phyloP scores from a whole-genome alignment of 495 filamentous ascomycete genomes.

The Trichodelitschia bisporula region DNA sequence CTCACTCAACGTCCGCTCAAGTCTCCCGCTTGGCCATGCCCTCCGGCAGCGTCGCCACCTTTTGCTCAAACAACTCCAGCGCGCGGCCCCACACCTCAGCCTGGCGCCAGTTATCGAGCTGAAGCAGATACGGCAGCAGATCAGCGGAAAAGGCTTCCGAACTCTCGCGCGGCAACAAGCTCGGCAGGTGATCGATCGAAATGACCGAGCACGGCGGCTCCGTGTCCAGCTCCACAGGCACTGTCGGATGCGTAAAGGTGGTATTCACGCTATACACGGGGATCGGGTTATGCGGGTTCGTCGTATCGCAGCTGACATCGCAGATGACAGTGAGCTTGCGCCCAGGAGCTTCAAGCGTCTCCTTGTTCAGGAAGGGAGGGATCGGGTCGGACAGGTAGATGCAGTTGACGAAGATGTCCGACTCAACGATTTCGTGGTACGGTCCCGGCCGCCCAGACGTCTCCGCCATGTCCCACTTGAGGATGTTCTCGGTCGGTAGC shows the following conservation, averaged over 20 bases:
- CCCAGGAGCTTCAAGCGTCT: constrained; percentile 38
- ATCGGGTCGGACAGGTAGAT: constrained; percentile 57
- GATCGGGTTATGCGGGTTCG: constrained; percentile 52
- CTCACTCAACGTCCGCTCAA: too few relatives aligned
- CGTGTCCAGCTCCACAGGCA: constrained; percentile 34
- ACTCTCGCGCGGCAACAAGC: constrained; percentile 63
- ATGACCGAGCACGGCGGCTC: constrained; percentile 46
- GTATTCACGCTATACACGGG: constrained; percentile 68
- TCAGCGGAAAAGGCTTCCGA: constrained; percentile 67
- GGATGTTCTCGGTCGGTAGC: constrained; percentile 43
- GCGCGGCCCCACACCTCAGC: constrained; percentile 62
- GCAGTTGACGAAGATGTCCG: constrained; percentile 21
- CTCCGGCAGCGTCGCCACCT: constrained; percentile 47
- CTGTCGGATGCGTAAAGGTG: constrained; percentile 64
- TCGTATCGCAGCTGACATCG: constrained; percentile 41
- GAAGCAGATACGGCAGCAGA: constrained; percentile 52
- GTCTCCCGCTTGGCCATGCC: constrained; percentile 5
- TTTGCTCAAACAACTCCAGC: constrained; percentile 63
- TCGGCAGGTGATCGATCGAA: constrained; percentile 78
- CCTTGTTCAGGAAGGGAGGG: constrained; percentile 45
- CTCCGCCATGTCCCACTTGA: constrained; percentile 87
- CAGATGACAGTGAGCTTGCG: constrained; percentile 67
- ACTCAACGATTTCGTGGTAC: constrained; percentile 63
- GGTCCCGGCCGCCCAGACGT: constrained; percentile 57
- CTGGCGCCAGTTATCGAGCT: constrained; percentile 48